Evolutionary conservation across 768 basidiomycete species (phyloP).

Genomic region (Asterophora lycoperdoides): DNA sequence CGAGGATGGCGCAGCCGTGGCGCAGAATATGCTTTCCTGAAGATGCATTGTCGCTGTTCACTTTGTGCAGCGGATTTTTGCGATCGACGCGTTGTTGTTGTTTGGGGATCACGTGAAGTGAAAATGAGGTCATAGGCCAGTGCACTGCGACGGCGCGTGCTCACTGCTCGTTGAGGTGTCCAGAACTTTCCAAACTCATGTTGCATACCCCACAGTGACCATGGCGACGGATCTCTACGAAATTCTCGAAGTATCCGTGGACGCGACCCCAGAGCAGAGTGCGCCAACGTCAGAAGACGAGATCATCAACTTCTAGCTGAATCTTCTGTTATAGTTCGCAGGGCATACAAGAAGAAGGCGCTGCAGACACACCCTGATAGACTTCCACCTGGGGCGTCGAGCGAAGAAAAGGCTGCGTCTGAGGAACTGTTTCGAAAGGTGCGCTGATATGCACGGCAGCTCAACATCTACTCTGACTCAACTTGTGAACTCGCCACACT

Average conservation of each 20-base stretch:
- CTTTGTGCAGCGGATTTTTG: conserved; percentile 1
- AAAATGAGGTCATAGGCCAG: not conserved
- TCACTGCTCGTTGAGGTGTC: too few species aligned
- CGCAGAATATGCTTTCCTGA: conserved; percentile 66
- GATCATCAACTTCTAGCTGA: too few species aligned
- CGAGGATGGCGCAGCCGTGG: conserved; percentile 47
- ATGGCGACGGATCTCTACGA: conserved; percentile 68
- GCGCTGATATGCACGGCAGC: not conserved
- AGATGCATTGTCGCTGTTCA: conserved; percentile 44
- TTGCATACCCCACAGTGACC: not conserved
- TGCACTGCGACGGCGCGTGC: conserved; percentile 21
- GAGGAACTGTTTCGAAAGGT: conserved; percentile 54
- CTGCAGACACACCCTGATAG: conserved; percentile 76
- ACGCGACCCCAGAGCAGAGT: conserved; percentile 66
- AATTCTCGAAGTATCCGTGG: conserved; percentile 45
- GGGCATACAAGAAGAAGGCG: conserved; percentile 72
- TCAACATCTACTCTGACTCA: not conserved
- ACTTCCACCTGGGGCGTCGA: conserved; percentile 49
- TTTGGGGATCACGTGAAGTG: conserved; percentile 6
- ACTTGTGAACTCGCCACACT: not conserved
- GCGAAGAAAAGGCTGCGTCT: conserved; percentile 52
- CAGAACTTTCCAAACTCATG: conserved; percentile 25
- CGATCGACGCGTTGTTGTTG: conserved; percentile 2
- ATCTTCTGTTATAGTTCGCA: too few species aligned
- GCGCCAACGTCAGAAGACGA: conserved; percentile 23